Conservation (phyloP, 2,329 filamentous ascomycete genomes). For the Ophiostoma tasmaniense region DNA sequence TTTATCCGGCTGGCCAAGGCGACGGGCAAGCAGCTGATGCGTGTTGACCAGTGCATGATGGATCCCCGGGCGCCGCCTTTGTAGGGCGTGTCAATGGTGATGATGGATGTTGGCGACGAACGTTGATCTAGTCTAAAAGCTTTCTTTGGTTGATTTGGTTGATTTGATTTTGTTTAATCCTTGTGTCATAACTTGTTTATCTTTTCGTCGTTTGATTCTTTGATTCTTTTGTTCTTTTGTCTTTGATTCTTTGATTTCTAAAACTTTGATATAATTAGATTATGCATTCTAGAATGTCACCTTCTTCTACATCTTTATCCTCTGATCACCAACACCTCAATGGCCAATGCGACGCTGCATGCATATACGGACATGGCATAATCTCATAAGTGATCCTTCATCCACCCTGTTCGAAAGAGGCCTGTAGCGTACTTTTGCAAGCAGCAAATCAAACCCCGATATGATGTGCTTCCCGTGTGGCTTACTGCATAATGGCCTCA, state of each 20-base stretch:
- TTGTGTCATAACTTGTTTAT: too few relatives aligned
- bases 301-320: too few relatives aligned
- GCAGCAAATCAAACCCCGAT: background rate
- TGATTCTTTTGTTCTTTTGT: background rate
- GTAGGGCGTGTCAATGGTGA: background rate
- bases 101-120: background rate
- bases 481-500: background rate
- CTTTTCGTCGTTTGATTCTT: background rate
- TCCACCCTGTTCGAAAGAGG: background rate
- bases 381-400: background rate
- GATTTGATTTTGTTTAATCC: too few relatives aligned
- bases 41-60: slow-evolving; percentile 30
- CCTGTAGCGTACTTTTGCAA: too few relatives aligned
- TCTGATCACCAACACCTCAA: slow-evolving; percentile 41
- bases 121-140: too few relatives aligned
- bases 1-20: too few relatives aligned
- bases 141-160: too few relatives aligned
- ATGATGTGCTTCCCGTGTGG: background rate
- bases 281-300: too few relatives aligned
- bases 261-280: too few relatives aligned
- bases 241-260: background rate
- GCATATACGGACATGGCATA: slow-evolving; percentile 7
- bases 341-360: slow-evolving; percentile 46
- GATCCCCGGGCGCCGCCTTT: background rate
- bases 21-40: slow-evolving; percentile 48